Evolutionary conservation across 306 rosid genomes (phyloP).

Genomic region (Bauhinia variegata): DNA sequence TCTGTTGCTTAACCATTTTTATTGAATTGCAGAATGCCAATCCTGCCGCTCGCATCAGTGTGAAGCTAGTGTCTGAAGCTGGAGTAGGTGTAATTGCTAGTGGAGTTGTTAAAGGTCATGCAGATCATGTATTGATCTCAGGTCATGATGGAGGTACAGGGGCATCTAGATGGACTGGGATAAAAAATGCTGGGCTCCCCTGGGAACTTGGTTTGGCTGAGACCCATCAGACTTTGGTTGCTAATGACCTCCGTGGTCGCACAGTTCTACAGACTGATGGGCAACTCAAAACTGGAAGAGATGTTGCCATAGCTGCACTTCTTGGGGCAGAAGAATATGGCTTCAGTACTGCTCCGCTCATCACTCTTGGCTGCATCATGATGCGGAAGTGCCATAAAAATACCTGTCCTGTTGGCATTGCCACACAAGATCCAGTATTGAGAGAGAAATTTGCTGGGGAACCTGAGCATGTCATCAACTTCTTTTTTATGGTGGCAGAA

Average conservation of each 20-base stretch:
- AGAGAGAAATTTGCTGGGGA: conserved; percentile 98
- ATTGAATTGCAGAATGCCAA: conserved; percentile 74
- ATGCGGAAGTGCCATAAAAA: conserved; percentile 99
- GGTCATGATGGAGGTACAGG: conserved; percentile 99
- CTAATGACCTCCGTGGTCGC: conserved; percentile 96
- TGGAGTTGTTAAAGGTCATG: conserved; percentile 99
- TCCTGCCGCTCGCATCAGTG: conserved; percentile 93
- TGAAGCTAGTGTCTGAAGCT: conserved; percentile 96
- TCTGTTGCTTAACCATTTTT: conserved; percentile 24
- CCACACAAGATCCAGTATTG: conserved; percentile 99
- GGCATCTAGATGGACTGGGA: conserved; percentile 99
- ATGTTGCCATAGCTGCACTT: conserved; percentile 95
- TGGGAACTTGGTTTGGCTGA: conserved; percentile 99
- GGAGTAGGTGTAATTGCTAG: conserved; percentile 99
- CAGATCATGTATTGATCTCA: conserved; percentile 92
- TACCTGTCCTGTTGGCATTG: conserved; percentile 97
- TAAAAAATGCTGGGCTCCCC: conserved; percentile 98
- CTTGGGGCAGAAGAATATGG: conserved; percentile 99
- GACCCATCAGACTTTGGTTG: conserved; percentile 97
- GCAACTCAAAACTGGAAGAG: conserved; percentile 98
- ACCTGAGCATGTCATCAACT: conserved; percentile 96
- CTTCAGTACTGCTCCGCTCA: conserved; percentile 98
- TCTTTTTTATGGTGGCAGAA: conserved; percentile 96
- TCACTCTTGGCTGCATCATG: conserved; percentile 98
- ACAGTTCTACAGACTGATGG: conserved; percentile 97